Percentiles rank a stretch among this genome's conserved stretches.
Conservation (phyloP, 257 asterid genomes). For the Handroanthus guayacan region DNA sequence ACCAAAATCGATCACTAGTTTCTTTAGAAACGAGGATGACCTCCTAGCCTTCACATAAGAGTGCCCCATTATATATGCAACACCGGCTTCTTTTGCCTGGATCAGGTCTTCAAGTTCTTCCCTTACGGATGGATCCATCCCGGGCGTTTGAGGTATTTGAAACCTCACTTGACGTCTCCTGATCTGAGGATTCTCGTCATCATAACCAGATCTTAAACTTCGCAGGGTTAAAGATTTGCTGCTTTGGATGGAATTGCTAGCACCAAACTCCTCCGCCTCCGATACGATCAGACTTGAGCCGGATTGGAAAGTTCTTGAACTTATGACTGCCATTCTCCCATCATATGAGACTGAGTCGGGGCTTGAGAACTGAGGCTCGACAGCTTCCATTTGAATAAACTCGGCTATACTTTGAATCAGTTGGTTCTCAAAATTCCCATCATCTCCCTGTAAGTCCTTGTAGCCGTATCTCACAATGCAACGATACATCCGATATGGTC, state of each 20-base stretch:
- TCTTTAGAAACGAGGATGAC: slow-evolving; percentile 75
- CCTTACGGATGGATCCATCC: slow-evolving; percentile 68
- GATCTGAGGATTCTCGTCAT: slow-evolving; percentile 77
- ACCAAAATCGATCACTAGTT: slow-evolving; percentile 81
- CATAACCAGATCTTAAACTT: slow-evolving; percentile 72
- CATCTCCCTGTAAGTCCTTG: slow-evolving; percentile 87
- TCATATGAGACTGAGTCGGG: slow-evolving; percentile 73
- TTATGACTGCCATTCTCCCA: slow-evolving; percentile 96
- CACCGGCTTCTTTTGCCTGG: slow-evolving; percentile 92
- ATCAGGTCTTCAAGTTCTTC: slow-evolving; percentile 85
- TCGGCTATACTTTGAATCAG: slow-evolving; percentile 89
- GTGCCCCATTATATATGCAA: slow-evolving; percentile 93
- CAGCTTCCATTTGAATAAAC: slow-evolving; percentile 94
- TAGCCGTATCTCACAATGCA: slow-evolving; percentile 96
- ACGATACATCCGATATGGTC: slow-evolving; percentile 93
- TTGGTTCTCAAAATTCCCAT: slow-evolving; percentile 77
- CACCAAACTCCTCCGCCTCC: slow-evolving; percentile 51
- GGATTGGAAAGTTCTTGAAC: slow-evolving; percentile 57
- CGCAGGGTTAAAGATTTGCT: slow-evolving; percentile 79
- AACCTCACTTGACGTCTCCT: slow-evolving; percentile 80
- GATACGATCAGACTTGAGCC: slow-evolving; percentile 54
- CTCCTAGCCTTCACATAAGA: slow-evolving; percentile 87
- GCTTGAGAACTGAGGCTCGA: slow-evolving; percentile 73
- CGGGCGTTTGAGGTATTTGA: slow-evolving; percentile 60
- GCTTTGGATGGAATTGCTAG: slow-evolving; percentile 55